phyloP scores from a whole-genome alignment of 1,284 basidiomycete species.

The Bjerkandera adusta region DNA sequence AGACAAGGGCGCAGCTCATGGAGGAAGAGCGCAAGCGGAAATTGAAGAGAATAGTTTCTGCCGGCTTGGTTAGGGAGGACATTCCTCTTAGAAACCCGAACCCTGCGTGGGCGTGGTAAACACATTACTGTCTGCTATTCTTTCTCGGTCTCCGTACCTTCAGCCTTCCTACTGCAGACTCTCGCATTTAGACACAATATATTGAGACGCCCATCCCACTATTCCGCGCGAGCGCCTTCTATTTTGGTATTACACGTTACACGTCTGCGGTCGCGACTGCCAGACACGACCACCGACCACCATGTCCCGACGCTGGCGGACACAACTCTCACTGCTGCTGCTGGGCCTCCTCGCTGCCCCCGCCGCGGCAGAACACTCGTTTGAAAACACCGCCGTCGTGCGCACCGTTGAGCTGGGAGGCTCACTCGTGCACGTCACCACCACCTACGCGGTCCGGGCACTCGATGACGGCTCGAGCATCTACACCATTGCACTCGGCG shows the following conservation, averaged over 20 bases:
- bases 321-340: constrained; percentile 27
- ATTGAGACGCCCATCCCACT: constrained; percentile 1
- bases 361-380: constrained; percentile 46
- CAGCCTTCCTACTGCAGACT: background rate
- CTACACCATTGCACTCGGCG: constrained; percentile 72
- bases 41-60: constrained; percentile 75
- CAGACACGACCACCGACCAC: constrained; percentile 19
- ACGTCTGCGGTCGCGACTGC: constrained; percentile 18
- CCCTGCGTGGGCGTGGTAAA: constrained; percentile 83
- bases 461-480: constrained; percentile 57
- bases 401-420: constrained; percentile 88
- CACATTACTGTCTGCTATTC: background rate
- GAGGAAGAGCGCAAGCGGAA: constrained; percentile 63
- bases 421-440: constrained; percentile 80
- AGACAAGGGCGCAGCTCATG: constrained; percentile 72
- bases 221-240: constrained; percentile 12
- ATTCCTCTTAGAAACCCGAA: constrained; percentile 75
- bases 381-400: constrained; percentile 85
- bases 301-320: constrained; percentile 33
- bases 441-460: constrained; percentile 82
- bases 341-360: constrained; percentile 26
- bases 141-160: background rate
- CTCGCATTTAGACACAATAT: background rate
- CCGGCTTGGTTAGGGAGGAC: constrained; percentile 78
- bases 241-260: constrained; percentile 17